Conservation (phyloP, 2,329 filamentous ascomycete genomes). For the Aureobasidium leucospermi region DNA sequence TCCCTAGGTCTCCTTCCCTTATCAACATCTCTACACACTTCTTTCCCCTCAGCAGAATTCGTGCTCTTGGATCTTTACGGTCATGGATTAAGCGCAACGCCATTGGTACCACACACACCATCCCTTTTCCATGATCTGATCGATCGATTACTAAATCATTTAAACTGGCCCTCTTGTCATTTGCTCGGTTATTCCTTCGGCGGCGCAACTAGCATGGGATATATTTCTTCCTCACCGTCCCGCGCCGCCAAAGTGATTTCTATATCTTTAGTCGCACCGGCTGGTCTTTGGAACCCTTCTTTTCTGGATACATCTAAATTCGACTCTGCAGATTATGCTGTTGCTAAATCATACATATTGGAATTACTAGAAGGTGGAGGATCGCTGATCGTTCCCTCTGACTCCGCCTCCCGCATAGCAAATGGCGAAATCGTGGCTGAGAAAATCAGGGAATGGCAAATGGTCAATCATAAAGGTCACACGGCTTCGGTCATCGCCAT, state of each 20-base stretch:
- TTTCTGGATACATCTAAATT: too few species aligned
- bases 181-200: constrained; percentile 48
- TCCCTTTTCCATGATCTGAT: constrained; percentile 39
- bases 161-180: constrained; percentile 39
- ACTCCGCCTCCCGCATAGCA: constrained; percentile 39
- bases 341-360: constrained; percentile 31
- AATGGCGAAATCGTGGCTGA: constrained; percentile 41
- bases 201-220: constrained; percentile 33
- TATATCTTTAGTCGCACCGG: constrained; percentile 9
- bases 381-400: constrained; percentile 32
- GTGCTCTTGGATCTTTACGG: constrained; percentile 47
- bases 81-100: constrained; percentile 46
- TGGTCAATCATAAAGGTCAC: constrained; percentile 40
- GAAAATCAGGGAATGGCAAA: constrained; percentile 44
- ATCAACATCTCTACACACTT: constrained; percentile 28
- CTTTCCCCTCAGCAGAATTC: constrained; percentile 32
- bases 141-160: constrained; percentile 31
- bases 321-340: constrained; percentile 19
- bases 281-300: constrained; percentile 2
- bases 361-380: constrained; percentile 40
- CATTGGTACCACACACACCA: constrained; percentile 34
- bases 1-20: constrained; percentile 43
- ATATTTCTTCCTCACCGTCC: constrained; percentile 26
- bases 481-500: constrained; percentile 39
- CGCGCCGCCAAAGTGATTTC: neutral